Base-by-base conservation (phyloP, 2,329 filamentous ascomycete genomes). In the Trichoderma guizhouense region DNA sequence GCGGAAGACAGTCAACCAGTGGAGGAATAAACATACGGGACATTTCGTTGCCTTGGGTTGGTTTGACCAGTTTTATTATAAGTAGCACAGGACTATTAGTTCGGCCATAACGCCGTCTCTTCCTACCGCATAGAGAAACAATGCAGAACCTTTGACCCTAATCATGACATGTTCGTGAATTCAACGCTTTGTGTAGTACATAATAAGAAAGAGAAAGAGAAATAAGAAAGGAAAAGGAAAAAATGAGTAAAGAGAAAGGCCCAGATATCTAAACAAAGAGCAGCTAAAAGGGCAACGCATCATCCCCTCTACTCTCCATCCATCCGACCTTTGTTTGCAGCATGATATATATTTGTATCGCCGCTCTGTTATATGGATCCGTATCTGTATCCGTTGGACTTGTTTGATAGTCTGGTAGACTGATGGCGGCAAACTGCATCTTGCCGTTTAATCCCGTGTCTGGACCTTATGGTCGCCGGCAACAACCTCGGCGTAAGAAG, bases 401-500 rank as follows among this genome's bases (percentile, higher is more conserved):
- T 53, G 18, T n/a, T 62, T 7, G 39, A 43, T 43, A 36, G 15
- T 7, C 30, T 36, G 34, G 18, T 30, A 14, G 43, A 21, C 39
- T 47, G 36, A 28, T 34, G 21, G 55, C 28, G 21, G 6, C 39
- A 53, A 62, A 60, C 7, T n/a, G 28, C 12, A 14, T 51, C 11
- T 39, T 53, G 9, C 36, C 32, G n/a, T 51, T 47, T 81, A 82
- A 5, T 80, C 77, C 24, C 75, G 75, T 11, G 79, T 77, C 86
- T 98, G 96, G 65, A 98, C 86, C 88, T 98, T 98, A 82, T 98
- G 84, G 79, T 98, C 95, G 1, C 93, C 94, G 77, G 91, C 91
- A 72, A 98, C 91, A 62, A 94, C 95, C 82, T 98, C 93, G 18
- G 93, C 92, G 81, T 98, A 98, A 15, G 92, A 93, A 5, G 96